Evolutionary conservation across 2,329 filamentous ascomycete species (phyloP).

Genomic region (Colletotrichum incanum): DNA sequence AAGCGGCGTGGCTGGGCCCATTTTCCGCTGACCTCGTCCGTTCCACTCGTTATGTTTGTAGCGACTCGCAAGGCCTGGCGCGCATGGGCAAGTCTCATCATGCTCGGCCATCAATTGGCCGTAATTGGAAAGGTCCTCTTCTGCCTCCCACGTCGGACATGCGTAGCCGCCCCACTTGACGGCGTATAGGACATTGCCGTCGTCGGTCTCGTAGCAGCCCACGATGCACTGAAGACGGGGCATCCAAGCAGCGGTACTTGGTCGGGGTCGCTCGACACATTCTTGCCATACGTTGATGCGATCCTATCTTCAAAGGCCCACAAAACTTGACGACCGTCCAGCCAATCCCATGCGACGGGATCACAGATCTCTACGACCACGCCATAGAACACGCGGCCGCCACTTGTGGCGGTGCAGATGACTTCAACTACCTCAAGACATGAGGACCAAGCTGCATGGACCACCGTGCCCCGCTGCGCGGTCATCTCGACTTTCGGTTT

Average conservation of each 20-base stretch:
- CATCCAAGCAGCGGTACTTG: neutral
- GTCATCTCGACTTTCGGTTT: neutral
- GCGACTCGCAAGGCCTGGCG: neutral
- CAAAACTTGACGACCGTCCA: neutral
- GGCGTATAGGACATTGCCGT: neutral
- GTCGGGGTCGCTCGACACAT: neutral
- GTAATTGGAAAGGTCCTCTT: constrained; percentile 15
- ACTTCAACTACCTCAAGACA: constrained; percentile 1
- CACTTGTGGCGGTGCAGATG: neutral
- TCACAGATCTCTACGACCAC: neutral
- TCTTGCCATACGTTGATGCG: constrained; percentile 5
- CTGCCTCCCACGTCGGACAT: constrained; percentile 10
- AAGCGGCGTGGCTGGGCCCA: neutral
- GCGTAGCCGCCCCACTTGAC: constrained; percentile 17
- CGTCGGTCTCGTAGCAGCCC: constrained; percentile 5
- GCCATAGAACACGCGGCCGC: neutral
- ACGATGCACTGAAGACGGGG: neutral
- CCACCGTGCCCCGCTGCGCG: neutral
- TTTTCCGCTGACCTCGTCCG: neutral
- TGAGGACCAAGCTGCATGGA: neutral
- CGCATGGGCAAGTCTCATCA: neutral
- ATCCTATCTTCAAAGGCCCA: constrained; percentile 2
- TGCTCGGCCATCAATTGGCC: constrained; percentile 1
- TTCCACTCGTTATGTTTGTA: neutral
- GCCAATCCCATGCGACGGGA: constrained; percentile 3